These are phyloP conservation scores for Alternaria rosae DNA, from an alignment of 2,329 filamentous ascomycete genomes.

Conservation along the genomic window DNA sequence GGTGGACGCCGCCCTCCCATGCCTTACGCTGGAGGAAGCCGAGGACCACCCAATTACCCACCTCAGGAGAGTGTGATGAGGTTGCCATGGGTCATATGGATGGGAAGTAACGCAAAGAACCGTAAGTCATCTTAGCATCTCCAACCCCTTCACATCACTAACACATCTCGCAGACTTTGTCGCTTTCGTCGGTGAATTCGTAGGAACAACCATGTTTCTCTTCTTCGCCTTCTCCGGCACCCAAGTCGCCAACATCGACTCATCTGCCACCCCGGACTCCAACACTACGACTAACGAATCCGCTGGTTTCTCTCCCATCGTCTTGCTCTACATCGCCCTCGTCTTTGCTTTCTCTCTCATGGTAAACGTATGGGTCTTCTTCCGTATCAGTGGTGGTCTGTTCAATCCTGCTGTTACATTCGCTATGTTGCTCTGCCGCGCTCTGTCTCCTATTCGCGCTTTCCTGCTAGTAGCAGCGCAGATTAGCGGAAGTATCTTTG, in stretches of 20 bases:
- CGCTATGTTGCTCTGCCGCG: constrained; percentile 48
- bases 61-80: constrained; percentile 49
- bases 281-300: constrained; percentile 54
- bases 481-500: constrained; percentile 54
- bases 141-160: constrained; percentile 37
- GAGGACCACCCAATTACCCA: constrained; percentile 29
- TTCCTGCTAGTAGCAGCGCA: constrained; percentile 55
- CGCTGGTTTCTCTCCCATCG: constrained; percentile 55
- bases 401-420: constrained; percentile 46
- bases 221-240: constrained; percentile 56
- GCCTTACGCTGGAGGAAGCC: constrained; percentile 14
- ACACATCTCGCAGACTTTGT: constrained; percentile 43
- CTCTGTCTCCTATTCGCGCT: constrained; percentile 54
- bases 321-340: constrained; percentile 50
- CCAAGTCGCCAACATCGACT: constrained; percentile 59
- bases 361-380: constrained; percentile 53
- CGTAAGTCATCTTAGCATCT: constrained; percentile 24
- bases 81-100: constrained; percentile 47
- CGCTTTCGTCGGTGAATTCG: constrained; percentile 57
- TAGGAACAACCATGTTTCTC: constrained; percentile 56
- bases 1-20: constrained; percentile 16
- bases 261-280: constrained; percentile 45
- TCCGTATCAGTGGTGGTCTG: constrained; percentile 45
- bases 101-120: constrained; percentile 48
- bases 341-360: constrained; percentile 49